A percentile compares a stretch with the other conserved stretches of the same genome.
These are phyloP conservation scores for Cornus controversa DNA, from an alignment of 148 eudicot genomes.

Conservation along the genomic window DNA sequence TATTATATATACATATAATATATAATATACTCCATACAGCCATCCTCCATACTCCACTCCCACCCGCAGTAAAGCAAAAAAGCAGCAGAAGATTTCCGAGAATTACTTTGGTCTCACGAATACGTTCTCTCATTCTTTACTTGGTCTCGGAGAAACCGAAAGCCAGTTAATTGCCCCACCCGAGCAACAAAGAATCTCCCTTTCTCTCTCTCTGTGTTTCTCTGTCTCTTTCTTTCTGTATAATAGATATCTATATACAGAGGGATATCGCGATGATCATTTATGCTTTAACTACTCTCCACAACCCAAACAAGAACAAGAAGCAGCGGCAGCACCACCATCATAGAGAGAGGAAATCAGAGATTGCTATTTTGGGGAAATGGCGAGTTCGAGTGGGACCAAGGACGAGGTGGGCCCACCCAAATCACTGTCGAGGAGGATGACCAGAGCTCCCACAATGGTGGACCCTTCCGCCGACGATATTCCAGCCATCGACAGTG, in stretches of 20 bases:
- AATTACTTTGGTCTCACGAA: too few species aligned
- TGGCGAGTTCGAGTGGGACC: conserved; percentile 83
- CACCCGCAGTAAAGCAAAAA: too few species aligned
- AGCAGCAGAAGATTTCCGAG: too few species aligned
- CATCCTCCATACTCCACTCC: too few species aligned
- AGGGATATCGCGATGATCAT: background rate
- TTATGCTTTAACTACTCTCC: background rate
- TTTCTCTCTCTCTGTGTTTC: background rate
- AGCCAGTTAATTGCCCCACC: conserved; percentile 26
- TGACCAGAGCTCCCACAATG: conserved; percentile 46
- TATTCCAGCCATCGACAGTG: conserved; percentile 60
- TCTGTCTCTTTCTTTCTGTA: background rate
- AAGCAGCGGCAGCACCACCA: too few species aligned
- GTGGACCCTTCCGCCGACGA: conserved; percentile 50
- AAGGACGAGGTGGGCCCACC: conserved; percentile 39
- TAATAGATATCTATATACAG: background rate
- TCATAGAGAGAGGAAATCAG: background rate
- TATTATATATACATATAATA: too few species aligned
- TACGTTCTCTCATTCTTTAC: conserved; percentile 32
- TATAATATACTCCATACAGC: too few species aligned
- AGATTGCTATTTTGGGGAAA: conserved; percentile 5
- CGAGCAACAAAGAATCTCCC: conserved; percentile 33
- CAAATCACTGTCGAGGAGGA: conserved; percentile 43
- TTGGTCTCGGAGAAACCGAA: conserved; percentile 31
- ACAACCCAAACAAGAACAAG: background rate